A percentile compares a stretch with the other conserved stretches of the same genome.
Conservation (phyloP, 768 basidiomycete species). For the Tylopilus intermedius region DNA sequence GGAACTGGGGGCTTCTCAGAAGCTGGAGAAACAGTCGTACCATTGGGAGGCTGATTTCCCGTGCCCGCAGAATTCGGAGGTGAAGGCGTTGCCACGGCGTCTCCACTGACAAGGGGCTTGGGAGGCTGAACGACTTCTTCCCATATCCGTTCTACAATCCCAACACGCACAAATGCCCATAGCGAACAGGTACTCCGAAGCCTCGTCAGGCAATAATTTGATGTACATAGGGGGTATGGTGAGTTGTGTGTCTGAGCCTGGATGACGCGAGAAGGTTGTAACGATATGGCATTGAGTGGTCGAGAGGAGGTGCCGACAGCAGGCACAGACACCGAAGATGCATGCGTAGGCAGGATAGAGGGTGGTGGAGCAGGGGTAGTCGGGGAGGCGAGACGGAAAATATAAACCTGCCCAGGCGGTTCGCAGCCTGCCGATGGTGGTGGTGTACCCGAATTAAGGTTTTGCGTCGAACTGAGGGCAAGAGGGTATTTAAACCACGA, state of each 20-base stretch:
- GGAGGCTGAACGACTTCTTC: slow-evolving; percentile 49
- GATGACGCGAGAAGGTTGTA: slow-evolving; percentile 35
- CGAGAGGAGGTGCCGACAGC: slow-evolving; percentile 22
- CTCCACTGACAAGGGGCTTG: slow-evolving; percentile 16
- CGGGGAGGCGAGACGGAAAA: slow-evolving; percentile 56
- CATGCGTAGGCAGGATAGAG: slow-evolving; percentile 17
- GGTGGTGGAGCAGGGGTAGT: slow-evolving; percentile 23
- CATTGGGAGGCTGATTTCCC: slow-evolving; percentile 1
- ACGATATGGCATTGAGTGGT: slow-evolving; percentile 30
- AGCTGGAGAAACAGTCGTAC: not conserved
- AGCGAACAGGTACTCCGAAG: slow-evolving; percentile 83
- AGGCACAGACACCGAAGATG: slow-evolving; percentile 32
- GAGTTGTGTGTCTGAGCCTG: slow-evolving; percentile 21
- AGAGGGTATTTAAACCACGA: slow-evolving; percentile 56
- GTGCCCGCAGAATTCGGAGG: not conserved
- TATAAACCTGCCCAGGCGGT: slow-evolving; percentile 48
- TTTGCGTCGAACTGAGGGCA: slow-evolving; percentile 30
- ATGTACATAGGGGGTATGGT: slow-evolving; percentile 68
- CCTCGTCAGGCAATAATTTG: slow-evolving; percentile 82
- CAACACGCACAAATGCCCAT: slow-evolving; percentile 83
- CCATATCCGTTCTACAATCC: slow-evolving; percentile 84
- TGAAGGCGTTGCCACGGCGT: not conserved
- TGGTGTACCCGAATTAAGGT: slow-evolving; percentile 1
- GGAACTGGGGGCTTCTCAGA: slow-evolving; percentile 57
- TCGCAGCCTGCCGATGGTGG: slow-evolving; percentile 30